Base-by-base conservation (phyloP, 768 basidiomycete genomes). In the Leccinum longicurvipes region DNA sequence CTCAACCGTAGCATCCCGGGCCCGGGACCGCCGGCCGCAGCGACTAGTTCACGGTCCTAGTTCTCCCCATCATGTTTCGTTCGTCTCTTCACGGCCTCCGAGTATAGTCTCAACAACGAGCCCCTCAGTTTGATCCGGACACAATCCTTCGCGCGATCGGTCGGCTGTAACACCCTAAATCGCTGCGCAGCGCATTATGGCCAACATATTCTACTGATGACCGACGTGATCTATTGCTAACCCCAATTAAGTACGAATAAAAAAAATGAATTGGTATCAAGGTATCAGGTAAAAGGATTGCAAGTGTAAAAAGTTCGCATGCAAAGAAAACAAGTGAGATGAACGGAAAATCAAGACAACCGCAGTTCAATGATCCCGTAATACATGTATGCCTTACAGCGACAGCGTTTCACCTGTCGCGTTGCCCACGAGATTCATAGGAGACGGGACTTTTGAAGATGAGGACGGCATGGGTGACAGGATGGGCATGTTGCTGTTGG, bases 201-300 rank as follows among this genome's bases (percentile, higher is more conserved):
- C 8, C 34, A 36, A 36, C 7, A 36, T 9, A 34, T 34, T 31
- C 31, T 31, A 11, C 6, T 32, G 15, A 34, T 7, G n/a, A n/a
- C 34, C 34, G 17, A n/a, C 17, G 34, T 34, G 15, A 6, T 34
- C 17, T 36, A 32, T 32, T 14, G 17, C 5, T 15, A 21, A 27
- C 19, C 31, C 12, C 39, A 56, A 34, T 6, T 5, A 39, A 25
- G 19, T 27, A 29, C 14, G 29, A 49, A 56, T 47, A 47, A 54
- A 57, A 36, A n/a, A n/a, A 36, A 36, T 17, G 17, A 48, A 12
- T 9, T 42, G 44, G 55, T 61, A 54, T 57, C 28, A 51, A 50
- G 19, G 24, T 47, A 41, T 54, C 25, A 9, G n/a, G 27, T 21
- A n/a, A 36, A 36, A 3, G 9, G 9, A n/a, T n/a, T 36, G 17